Conservation (phyloP, 306 rosid species). For the Sicyos edulis region DNA sequence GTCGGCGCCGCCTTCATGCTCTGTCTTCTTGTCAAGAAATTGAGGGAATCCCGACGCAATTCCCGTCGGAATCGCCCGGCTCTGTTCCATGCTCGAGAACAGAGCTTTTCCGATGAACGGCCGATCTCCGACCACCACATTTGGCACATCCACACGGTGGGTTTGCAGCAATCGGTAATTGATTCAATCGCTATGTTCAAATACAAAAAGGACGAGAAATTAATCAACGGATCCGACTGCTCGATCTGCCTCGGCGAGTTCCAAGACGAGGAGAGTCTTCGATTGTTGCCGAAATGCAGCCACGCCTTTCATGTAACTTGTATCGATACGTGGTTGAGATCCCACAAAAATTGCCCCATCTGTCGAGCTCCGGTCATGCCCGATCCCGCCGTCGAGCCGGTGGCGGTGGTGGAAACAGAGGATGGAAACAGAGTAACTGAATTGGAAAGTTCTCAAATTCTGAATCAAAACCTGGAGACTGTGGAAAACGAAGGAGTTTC, state of each 20-base stretch:
- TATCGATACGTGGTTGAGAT: conserved; percentile 40
- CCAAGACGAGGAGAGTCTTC: conserved; percentile 50
- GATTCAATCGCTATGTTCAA: conserved; percentile 57
- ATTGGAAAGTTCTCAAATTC: neutral
- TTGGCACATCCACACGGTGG: conserved; percentile 54
- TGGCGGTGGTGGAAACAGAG: conserved; percentile 4
- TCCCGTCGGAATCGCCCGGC: neutral
- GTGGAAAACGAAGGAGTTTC: conserved; percentile 12
- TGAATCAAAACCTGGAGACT: neutral
- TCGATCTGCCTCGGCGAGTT: conserved; percentile 75
- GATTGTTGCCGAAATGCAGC: conserved; percentile 67
- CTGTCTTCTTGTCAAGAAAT: conserved; percentile 10
- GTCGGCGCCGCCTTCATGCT: neutral
- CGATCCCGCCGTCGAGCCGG: conserved; percentile 5
- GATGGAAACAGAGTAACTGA: no score
- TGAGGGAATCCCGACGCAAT: neutral
- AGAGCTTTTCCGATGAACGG: neutral
- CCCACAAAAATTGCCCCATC: conserved; percentile 44
- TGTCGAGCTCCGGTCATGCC: conserved; percentile 43
- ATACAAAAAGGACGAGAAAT: conserved; percentile 45
- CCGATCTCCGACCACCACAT: conserved; percentile 34
- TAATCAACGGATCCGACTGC: conserved; percentile 63
- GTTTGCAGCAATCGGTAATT: conserved; percentile 52
- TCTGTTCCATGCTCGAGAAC: neutral
- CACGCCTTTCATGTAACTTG: conserved; percentile 51